These are phyloP conservation scores for Chlamydomonas applanata DNA, from an alignment of 139 green algal species.

Conservation along the genomic window DNA sequence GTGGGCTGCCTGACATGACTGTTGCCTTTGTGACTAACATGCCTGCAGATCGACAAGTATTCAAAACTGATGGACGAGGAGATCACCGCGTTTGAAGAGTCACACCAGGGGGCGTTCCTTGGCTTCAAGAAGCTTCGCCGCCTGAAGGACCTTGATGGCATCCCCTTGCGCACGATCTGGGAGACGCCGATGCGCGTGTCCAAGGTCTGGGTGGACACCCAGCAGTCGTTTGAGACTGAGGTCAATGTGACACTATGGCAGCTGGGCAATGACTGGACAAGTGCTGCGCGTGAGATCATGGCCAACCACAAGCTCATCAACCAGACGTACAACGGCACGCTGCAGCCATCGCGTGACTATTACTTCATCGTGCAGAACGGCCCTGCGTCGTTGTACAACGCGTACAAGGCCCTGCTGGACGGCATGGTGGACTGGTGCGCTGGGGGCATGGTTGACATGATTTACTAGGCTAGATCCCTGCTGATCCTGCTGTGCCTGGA, in stretches of 20 bases:
- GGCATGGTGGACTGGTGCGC: background rate
- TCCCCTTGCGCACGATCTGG: constrained; percentile 3
- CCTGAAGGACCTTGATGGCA: background rate
- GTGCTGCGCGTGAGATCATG: constrained; percentile 9
- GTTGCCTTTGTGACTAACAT: background rate
- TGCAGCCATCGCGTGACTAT: background rate
- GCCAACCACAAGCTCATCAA: background rate
- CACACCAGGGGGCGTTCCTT: constrained; percentile 33
- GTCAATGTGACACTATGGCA: constrained; percentile 1
- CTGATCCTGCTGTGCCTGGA: background rate
- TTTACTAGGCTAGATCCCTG: background rate
- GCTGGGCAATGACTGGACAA: constrained; percentile 1
- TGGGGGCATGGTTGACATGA: background rate
- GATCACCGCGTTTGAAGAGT: background rate
- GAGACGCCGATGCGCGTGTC: background rate
- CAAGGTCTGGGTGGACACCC: constrained; percentile 1
- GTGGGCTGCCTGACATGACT: constrained; percentile 1
- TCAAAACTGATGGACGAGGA: background rate
- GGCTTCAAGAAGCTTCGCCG: constrained; percentile 33
- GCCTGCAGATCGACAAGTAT: constrained; percentile 7
- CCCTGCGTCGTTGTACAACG: background rate
- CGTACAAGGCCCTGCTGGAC: background rate
- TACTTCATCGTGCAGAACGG: constrained; percentile 11
- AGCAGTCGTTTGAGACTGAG: background rate
- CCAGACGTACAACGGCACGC: background rate